A percentile compares a stretch with the other conserved stretches of the same genome.
These are phyloP conservation scores for Calonectria henricotiae DNA, from an alignment of 2,329 filamentous ascomycete species.

Conservation along the genomic window DNA sequence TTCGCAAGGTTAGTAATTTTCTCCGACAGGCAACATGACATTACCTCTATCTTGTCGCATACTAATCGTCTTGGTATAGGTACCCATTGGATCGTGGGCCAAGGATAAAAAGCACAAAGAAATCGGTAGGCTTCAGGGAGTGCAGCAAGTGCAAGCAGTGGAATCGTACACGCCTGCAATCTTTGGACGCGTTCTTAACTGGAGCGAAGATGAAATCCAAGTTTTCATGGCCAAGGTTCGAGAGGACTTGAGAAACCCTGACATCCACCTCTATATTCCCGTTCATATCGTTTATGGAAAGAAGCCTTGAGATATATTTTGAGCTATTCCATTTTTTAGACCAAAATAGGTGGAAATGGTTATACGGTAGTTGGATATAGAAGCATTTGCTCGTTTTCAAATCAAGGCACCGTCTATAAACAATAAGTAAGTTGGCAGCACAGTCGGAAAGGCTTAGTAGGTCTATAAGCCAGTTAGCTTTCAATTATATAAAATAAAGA, in stretches of 20 bases:
- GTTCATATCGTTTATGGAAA: conserved; percentile 46
- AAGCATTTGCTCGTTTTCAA: not conserved
- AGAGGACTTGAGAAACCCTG: conserved; percentile 41
- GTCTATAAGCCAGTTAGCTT: too few relatives aligned
- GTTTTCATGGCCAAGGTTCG: conserved; percentile 46
- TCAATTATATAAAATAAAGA: too few relatives aligned
- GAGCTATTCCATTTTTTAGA: not conserved
- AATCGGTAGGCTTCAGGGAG: conserved; percentile 41
- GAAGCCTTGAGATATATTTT: conserved; percentile 9
- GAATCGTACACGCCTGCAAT: conserved; percentile 42
- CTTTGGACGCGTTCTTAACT: conserved; percentile 43
- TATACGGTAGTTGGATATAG: too few relatives aligned
- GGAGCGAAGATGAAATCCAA: conserved; percentile 43
- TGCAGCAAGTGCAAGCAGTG: conserved; percentile 43
- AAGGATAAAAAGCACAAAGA: conserved; percentile 40
- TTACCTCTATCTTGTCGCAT: too few relatives aligned
- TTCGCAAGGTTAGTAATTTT: conserved; percentile 20
- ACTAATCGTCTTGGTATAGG: not conserved
- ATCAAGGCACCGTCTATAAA: not conserved
- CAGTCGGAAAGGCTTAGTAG: too few relatives aligned
- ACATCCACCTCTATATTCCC: conserved; percentile 44
- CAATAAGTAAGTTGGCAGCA: too few relatives aligned
- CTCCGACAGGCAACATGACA: not conserved
- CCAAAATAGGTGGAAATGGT: not conserved
- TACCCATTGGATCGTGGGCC: conserved; percentile 40